Evolutionary conservation across 768 basidiomycete genomes (phyloP), one percentile per base, ranked within the genome.

Genomic region (Lentinus tigrinus): DNA sequence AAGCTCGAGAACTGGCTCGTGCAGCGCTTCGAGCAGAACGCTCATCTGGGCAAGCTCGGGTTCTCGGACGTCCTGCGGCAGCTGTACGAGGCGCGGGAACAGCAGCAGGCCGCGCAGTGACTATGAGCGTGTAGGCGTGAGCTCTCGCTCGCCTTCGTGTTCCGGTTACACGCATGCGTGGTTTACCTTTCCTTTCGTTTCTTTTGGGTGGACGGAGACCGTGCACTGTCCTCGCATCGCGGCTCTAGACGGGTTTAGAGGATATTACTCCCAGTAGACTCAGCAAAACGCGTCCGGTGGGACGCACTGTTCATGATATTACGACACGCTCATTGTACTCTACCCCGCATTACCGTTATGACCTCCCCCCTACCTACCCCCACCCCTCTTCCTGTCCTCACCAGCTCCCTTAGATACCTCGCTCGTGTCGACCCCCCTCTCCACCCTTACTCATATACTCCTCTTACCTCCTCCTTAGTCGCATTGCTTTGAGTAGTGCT

Each of bases 1-100:
- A 82, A 84, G 63, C 77, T 98, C 39, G 95, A 98, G 76, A 78
- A 77, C 65, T 94, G 90, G 85, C 83, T 94, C 52, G 85, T 88
- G 24, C 86, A 95, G 73, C 82, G 94, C 57, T 97, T 98, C 65
- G 88, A 91, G 72, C 88, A 93, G 70, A 98, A 98, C 68, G 95
- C 95, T 3, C 89, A 89, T 48, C 75, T 89, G 34, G 95, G 95
- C 52, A 92, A 94, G 72, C 75, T 87, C 52, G 95, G 89, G 23
- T 95, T 98, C 73, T 91, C 93, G 43, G 91, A 93, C 68, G 94
- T 98, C 28, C 73, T 97, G 62, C 78, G 88, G 65, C 81, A 81
- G 60, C 71, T 95, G 69, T 87, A 87, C 85, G 89, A 93, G 65
- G 78, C 87, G 67, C 81, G 87, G 61, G 83, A 89, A 65, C 70